These are phyloP conservation scores for Thymus mandschuricus DNA, from an alignment of 257 asterid genomes.

Conservation along the genomic window DNA sequence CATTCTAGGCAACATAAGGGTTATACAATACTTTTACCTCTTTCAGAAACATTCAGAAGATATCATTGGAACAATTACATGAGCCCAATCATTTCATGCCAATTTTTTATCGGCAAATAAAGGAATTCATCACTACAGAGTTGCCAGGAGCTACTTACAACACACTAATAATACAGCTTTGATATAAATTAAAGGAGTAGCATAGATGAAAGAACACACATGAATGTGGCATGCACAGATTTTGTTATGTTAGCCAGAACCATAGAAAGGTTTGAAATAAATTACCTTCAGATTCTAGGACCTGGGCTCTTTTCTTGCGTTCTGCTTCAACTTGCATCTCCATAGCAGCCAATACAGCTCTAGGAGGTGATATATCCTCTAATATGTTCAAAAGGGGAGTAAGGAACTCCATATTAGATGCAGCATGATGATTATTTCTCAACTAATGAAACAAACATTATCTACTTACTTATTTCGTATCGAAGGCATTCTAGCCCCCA, in stretches of 20 bases:
- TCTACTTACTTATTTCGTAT: constrained; percentile 90
- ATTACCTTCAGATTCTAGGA: constrained; percentile 90
- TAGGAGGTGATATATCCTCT: constrained; percentile 97
- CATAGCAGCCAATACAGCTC: constrained; percentile 90
- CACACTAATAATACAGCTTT: neutral
- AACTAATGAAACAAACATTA: constrained; percentile 14
- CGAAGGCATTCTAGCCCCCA: constrained; percentile 97
- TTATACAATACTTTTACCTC: neutral
- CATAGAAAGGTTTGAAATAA: neutral
- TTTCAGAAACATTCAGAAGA: neutral
- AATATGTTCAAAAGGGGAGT: constrained; percentile 18
- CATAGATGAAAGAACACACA: neutral
- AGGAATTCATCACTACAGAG: neutral
- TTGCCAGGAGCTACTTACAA: neutral
- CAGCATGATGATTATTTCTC: constrained; percentile 17
- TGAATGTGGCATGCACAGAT: neutral
- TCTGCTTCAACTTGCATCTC: constrained; percentile 99
- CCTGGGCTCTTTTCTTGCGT: constrained; percentile 90
- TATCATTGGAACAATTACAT: neutral
- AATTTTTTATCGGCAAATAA: neutral
- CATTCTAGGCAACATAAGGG: neutral
- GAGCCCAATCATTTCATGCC: neutral
- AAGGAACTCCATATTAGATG: constrained; percentile 5
- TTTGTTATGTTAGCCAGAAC: neutral
- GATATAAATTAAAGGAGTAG: neutral